phyloP scores from a whole-genome alignment of 2,329 filamentous ascomycete genomes.

The Thelonectria discophora region DNA sequence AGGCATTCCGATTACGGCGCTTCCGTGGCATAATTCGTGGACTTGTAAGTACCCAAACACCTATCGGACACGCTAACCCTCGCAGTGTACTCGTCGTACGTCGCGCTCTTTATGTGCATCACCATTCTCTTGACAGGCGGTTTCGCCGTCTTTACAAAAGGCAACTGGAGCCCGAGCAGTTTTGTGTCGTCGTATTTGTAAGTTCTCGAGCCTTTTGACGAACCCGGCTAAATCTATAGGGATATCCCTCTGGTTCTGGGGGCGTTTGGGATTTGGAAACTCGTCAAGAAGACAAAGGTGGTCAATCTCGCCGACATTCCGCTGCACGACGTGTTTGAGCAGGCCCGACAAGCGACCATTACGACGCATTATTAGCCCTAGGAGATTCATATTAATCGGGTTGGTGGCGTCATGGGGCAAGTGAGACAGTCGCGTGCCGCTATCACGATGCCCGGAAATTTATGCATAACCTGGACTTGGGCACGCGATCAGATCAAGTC shows the following conservation, averaged over 20 bases:
- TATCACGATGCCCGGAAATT: too few relatives aligned
- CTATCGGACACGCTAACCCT: neutral
- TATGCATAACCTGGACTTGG: too few relatives aligned
- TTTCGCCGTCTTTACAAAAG: constrained; percentile 69
- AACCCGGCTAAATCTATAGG: constrained; percentile 46
- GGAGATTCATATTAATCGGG: too few relatives aligned
- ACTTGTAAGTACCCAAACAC: constrained; percentile 57
- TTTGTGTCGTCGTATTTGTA: constrained; percentile 72
- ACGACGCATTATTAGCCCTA: neutral
- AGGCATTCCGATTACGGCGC: constrained; percentile 55
- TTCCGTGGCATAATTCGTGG: constrained; percentile 72
- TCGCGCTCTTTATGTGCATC: constrained; percentile 66
- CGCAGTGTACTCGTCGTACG: constrained; percentile 69
- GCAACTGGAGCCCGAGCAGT: constrained; percentile 64
- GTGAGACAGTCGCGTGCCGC: too few relatives aligned
- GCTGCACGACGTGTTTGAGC: constrained; percentile 57
- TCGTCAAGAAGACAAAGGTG: constrained; percentile 68
- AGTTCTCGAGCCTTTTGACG: constrained; percentile 43
- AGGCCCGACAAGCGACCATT: neutral
- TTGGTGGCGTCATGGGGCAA: too few relatives aligned
- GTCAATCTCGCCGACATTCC: constrained; percentile 61
- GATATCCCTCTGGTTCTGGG: constrained; percentile 67
- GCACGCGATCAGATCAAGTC: too few relatives aligned
- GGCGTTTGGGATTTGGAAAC: constrained; percentile 71
- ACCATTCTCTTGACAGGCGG: constrained; percentile 76